These are phyloP conservation scores for Verticillium nonalfalfae DNA, from an alignment of 2,329 filamentous ascomycete genomes.

Conservation along the genomic window DNA sequence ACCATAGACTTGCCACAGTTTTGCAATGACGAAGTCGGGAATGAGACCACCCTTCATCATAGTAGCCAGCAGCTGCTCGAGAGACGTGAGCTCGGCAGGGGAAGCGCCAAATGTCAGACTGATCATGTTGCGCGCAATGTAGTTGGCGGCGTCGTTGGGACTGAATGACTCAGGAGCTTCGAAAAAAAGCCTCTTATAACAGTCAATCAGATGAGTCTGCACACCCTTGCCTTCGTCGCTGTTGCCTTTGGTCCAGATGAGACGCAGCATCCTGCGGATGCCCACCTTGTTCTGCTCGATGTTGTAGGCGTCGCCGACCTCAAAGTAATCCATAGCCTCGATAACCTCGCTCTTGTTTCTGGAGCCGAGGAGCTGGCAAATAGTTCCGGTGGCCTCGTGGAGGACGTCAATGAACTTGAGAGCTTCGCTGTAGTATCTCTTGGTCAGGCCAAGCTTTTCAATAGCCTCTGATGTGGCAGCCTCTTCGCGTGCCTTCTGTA, in stretches of 20 bases:
- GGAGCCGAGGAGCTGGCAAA: slow-evolving; percentile 84
- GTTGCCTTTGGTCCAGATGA: slow-evolving; percentile 99
- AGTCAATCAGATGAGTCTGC: slow-evolving; percentile 93
- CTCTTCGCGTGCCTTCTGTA: slow-evolving; percentile 78
- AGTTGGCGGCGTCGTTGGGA: slow-evolving; percentile 86
- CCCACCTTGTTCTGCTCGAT: slow-evolving; percentile 88
- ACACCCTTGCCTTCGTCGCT: slow-evolving; percentile 98
- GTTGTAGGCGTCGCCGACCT: slow-evolving; percentile 91
- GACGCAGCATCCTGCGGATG: slow-evolving; percentile 88
- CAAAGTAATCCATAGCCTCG: slow-evolving; percentile 98
- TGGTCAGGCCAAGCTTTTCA: slow-evolving; percentile 78
- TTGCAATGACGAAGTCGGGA: slow-evolving; percentile 77
- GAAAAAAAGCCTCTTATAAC: slow-evolving; percentile 93
- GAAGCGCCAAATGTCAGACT: slow-evolving; percentile 95
- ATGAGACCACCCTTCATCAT: slow-evolving; percentile 96
- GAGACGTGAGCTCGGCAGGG: slow-evolving; percentile 86
- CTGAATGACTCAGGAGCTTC: slow-evolving; percentile 86
- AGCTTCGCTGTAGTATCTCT: slow-evolving; percentile 89
- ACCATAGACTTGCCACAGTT: slow-evolving; percentile 96
- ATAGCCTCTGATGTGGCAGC: slow-evolving; percentile 85
- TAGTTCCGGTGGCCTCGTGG: slow-evolving; percentile 70
- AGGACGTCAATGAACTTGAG: slow-evolving; percentile 90
- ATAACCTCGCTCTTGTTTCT: slow-evolving; percentile 98
- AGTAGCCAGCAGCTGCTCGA: slow-evolving; percentile 89
- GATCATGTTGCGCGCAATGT: slow-evolving; percentile 97